Base-by-base conservation (phyloP, 345 rosid species). In the Aquilaria yunnanensis region DNA sequence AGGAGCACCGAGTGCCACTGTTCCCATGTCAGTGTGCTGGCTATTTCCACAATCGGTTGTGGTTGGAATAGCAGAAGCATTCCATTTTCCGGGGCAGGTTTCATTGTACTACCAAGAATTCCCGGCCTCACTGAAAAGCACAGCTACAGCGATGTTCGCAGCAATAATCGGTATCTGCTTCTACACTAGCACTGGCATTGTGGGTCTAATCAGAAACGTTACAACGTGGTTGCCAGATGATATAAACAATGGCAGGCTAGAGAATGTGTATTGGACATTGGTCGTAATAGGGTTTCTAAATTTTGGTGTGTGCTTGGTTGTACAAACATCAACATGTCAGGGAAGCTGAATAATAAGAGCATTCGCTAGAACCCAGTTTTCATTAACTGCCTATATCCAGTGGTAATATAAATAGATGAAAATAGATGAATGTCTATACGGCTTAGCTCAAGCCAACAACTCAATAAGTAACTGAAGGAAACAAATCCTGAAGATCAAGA, bases 401-500 rank as follows among this genome's bases (percentile, higher is more conserved):
- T 31, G 23, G 14, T 70, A 16, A 75, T 0, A 23, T 23, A 23
- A 23, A 23, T 23, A 23, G 23, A 23, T 23, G 23, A 23, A 23
- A 23, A 23, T 23, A 23, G 23, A 23, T 23, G 23, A 23, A 23
- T 23, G 23, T 23, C 23, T 23, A 23, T 23, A 23, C 23, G 23
- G 23, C 23, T 23, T 23, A 23, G 23, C 23, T 23, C 23, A 23
- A 23, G 23, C 23, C 23, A 23, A 23, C 23, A 23, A 23, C 23
- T 23, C 23, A 23, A 23, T 23, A 23, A 23, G 23, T 23, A 23
- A 23, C 23, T 23, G 23, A 83, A 61, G 78, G 74, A 67, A 93
- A 90, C 32, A 86, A 74, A 77, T 93, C 97, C 77, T 90, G 97
- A 70, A 93, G 55, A 66, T 90, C 98, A 63, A 93, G 78, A 57